These are phyloP conservation scores for Kokia cookei DNA, from an alignment of 441 rosid genomes.

Conservation along the genomic window DNA sequence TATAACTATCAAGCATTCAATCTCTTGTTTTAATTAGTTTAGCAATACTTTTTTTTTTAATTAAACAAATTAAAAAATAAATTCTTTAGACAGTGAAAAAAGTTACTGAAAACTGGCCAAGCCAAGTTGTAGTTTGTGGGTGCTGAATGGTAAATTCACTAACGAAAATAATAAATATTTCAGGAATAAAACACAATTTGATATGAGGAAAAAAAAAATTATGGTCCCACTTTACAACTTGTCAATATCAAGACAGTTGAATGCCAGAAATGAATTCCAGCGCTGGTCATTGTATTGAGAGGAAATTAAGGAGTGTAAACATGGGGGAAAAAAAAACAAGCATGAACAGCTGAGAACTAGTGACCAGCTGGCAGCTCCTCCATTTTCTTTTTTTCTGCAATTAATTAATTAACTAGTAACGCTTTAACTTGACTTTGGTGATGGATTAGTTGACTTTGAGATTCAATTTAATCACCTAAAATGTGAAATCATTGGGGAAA, in stretches of 20 bases:
- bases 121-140: background rate
- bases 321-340: background rate
- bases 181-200: no score
- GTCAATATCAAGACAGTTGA: background rate
- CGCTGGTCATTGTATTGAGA: background rate
- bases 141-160: background rate
- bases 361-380: background rate
- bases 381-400: background rate
- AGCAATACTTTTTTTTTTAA: no score
- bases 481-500: background rate
- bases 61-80: no score
- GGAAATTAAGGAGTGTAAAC: background rate
- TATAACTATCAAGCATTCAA: background rate
- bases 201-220: no score
- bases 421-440: background rate
- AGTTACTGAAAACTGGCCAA: background rate
- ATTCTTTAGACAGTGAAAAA: background rate
- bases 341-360: background rate
- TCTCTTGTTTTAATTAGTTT: background rate
- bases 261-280: slow-evolving; percentile 2
- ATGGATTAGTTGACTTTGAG: background rate
- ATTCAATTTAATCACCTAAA: background rate
- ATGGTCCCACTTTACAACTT: background rate
- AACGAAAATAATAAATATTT: no score
- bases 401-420: background rate